A percentile compares a stretch with the other conserved stretches of the same genome.
These are phyloP conservation scores for Xylaria sp. DNA, from an alignment of 2,329 filamentous ascomycete species.

Conservation along the genomic window DNA sequence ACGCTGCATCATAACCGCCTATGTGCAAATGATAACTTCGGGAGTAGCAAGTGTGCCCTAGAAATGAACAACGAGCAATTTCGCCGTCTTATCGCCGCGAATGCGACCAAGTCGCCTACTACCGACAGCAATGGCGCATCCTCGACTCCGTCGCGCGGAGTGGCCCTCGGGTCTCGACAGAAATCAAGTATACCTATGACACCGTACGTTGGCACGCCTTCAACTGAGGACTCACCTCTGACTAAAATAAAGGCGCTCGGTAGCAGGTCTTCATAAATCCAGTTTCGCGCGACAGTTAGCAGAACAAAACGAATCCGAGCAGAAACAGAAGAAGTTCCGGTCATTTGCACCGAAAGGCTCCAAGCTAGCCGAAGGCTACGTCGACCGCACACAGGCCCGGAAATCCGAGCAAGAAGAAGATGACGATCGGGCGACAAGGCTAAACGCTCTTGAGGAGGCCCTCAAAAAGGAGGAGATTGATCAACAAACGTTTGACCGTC, in stretches of 20 bases:
- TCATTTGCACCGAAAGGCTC: constrained; percentile 85
- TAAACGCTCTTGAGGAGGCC: constrained; percentile 83
- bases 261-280: constrained; percentile 64
- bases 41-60: neutral
- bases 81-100: constrained; percentile 75
- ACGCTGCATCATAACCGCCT: neutral
- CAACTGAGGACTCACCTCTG: constrained; percentile 28
- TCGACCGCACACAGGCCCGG: constrained; percentile 79
- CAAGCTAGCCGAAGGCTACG: constrained; percentile 82
- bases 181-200: constrained; percentile 92
- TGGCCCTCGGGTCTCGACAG: constrained; percentile 78
- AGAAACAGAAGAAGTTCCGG: constrained; percentile 77
- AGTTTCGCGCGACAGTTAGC: constrained; percentile 89
- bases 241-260: constrained; percentile 66
- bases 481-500: constrained; percentile 77
- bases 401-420: constrained; percentile 62
- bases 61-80: constrained; percentile 97
- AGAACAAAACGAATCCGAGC: constrained; percentile 69
- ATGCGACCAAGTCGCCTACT: constrained; percentile 55
- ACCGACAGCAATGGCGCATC: constrained; percentile 60
- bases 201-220: constrained; percentile 68
- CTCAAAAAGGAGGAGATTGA: constrained; percentile 88
- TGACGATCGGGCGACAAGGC: constrained; percentile 68
- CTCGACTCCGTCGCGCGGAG: constrained; percentile 51
- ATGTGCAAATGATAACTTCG: no score